Conservation (phyloP, 306 rosid species). For the Cicer arietinum region DNA sequence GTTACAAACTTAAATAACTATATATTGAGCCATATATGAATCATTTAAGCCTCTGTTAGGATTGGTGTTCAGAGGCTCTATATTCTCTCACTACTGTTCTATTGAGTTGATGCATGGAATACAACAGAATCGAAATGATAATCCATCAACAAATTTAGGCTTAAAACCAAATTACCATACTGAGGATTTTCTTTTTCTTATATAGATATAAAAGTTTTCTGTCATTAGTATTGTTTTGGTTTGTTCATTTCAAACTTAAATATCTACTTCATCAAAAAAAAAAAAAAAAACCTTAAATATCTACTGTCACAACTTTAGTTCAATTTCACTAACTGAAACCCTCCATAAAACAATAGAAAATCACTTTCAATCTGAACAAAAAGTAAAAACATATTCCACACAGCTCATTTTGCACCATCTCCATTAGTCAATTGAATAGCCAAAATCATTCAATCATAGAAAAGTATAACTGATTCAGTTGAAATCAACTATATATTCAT, state of each 20-base stretch:
- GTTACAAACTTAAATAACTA: too few relatives aligned
- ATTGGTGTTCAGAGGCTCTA: too few relatives aligned
- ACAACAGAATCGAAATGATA: not conserved
- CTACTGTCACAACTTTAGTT: conserved; percentile 38
- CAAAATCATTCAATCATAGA: conserved; percentile 40
- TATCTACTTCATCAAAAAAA: not conserved
- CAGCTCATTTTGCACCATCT: conserved; percentile 38
- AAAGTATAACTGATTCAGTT: conserved; percentile 37
- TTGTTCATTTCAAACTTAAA: not conserved
- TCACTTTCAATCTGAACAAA: conserved; percentile 26
- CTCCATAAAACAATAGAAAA: conserved; percentile 34
- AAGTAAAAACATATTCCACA: conserved; percentile 6
- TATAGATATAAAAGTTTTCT: not conserved
- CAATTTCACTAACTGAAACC: conserved; percentile 27
- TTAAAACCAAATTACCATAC: conserved; percentile 16
- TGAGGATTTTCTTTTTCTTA: not conserved
- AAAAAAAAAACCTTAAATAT: not conserved
- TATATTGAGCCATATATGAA: too few relatives aligned
- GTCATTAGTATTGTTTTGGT: conserved; percentile 1
- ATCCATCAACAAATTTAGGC: conserved; percentile 27
- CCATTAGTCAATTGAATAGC: conserved; percentile 36
- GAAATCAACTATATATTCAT: conserved; percentile 36
- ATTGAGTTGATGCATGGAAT: not conserved
- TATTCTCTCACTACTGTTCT: too few relatives aligned
- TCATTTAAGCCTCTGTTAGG: too few relatives aligned